phyloP scores from a whole-genome alignment of 1,139 yeast genomes.

The Geotrichum australiense region DNA sequence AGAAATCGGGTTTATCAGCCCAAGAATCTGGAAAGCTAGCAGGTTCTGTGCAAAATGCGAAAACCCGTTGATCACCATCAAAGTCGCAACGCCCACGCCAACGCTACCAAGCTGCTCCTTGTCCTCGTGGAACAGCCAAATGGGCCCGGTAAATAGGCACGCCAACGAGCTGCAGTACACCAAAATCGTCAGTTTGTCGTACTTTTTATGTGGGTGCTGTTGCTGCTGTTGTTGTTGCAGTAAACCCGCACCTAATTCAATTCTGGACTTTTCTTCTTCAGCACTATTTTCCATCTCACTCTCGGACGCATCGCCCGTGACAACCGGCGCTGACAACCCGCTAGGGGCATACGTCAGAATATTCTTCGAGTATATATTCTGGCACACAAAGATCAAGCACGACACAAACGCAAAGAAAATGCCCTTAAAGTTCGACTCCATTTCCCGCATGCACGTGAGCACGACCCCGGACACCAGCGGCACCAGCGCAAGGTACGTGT shows the following conservation, averaged over 20 bases:
- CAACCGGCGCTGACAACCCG: too few relatives aligned
- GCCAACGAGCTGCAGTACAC: constrained; percentile 83
- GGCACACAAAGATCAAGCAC: constrained; percentile 81
- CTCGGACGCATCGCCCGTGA: too few relatives aligned
- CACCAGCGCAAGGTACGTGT: constrained; percentile 67
- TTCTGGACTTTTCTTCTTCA: constrained; percentile 11
- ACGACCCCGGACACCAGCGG: constrained; percentile 81
- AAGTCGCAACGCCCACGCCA: constrained; percentile 20
- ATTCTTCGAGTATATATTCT: constrained; percentile 84
- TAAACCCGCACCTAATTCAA: too few relatives aligned
- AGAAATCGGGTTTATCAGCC: constrained; percentile 78
- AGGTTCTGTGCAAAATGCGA: constrained; percentile 82
- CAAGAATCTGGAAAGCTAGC: constrained; percentile 83
- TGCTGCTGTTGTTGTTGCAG: too few relatives aligned
- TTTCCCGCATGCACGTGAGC: constrained; percentile 56
- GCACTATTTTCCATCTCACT: constrained; percentile 23
- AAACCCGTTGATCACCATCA: constrained; percentile 48
- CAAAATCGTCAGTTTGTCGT: constrained; percentile 74
- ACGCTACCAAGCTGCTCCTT: constrained; percentile 12
- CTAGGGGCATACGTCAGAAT: constrained; percentile 46
- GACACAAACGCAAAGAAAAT: constrained; percentile 69
- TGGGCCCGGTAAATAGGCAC: constrained; percentile 66
- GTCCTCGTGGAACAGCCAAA: constrained; percentile 66
- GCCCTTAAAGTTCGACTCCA: constrained; percentile 49
- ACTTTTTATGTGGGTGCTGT: constrained; percentile 33